A percentile compares a stretch with the other conserved stretches of the same genome.
Conservation (phyloP, 305 asterid genomes). For the Ilex paraguariensis region DNA sequence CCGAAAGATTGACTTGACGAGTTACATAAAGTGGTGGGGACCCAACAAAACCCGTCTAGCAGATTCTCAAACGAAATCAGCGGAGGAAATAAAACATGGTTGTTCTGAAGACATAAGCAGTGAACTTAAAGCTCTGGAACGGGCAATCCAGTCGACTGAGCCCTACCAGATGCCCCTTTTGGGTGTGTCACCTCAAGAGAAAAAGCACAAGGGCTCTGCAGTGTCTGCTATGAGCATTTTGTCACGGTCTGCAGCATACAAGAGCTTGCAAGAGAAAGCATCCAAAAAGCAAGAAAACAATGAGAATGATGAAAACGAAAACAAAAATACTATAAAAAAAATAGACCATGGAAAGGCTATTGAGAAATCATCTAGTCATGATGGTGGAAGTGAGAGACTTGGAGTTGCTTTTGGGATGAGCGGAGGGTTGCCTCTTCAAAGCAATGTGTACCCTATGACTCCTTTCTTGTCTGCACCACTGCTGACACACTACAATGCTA, state of each 20-base stretch:
- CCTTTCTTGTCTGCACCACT: constrained; percentile 85
- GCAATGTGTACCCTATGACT: constrained; percentile 51
- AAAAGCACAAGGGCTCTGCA: constrained; percentile 43
- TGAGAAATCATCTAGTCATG: constrained; percentile 50
- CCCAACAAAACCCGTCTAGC: constrained; percentile 52
- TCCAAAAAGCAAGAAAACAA: constrained; percentile 58
- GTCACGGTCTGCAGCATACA: constrained; percentile 75
- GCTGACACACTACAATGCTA: constrained; percentile 55
- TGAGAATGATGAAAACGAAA: constrained; percentile 71
- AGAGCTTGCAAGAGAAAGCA: constrained; percentile 68
- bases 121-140: constrained; percentile 64
- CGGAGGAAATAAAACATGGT: constrained; percentile 55
- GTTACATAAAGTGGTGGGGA: constrained; percentile 97
- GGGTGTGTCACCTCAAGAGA: constrained; percentile 61
- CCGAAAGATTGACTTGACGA: constrained; percentile 86
- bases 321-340: constrained; percentile 50
- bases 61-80: constrained; percentile 55
- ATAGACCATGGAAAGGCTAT: constrained; percentile 53
- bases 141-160: constrained; percentile 59
- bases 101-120: constrained; percentile 57
- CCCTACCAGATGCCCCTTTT: constrained; percentile 91
- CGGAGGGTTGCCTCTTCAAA: constrained; percentile 60
- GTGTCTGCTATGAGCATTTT: constrained; percentile 79
- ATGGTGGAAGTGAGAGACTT: constrained; percentile 42
- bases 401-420: constrained; percentile 54